Conservation (phyloP, 2,329 filamentous ascomycete species). For the Arthrobotrys musiformis region DNA sequence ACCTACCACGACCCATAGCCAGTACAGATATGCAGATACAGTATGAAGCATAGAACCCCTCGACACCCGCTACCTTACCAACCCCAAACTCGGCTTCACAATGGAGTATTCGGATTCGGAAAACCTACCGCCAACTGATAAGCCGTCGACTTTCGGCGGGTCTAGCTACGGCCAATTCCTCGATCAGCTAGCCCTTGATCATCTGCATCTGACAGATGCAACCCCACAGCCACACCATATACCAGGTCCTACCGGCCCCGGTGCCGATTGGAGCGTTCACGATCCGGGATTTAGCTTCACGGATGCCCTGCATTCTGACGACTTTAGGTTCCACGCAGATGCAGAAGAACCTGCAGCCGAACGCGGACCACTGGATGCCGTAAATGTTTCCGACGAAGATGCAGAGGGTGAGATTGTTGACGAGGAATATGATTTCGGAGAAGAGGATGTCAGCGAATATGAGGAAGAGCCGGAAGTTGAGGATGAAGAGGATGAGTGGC, state of each 20-base stretch:
- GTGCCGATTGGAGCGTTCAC: conserved; percentile 30
- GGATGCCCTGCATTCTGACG: conserved; percentile 52
- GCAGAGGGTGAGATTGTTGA: conserved; percentile 49
- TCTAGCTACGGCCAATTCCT: conserved; percentile 1
- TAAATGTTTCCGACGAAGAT: conserved; percentile 45
- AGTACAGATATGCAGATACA: neutral
- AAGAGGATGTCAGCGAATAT: conserved; percentile 45
- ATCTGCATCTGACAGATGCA: conserved; percentile 32
- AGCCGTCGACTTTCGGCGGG: neutral
- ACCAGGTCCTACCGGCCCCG: neutral
- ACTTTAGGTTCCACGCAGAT: conserved; percentile 21
- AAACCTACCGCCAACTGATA: neutral
- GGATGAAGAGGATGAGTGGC: conserved; percentile 51
- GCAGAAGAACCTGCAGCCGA: conserved; percentile 24
- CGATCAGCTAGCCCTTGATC: conserved; percentile 14
- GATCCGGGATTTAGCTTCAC: conserved; percentile 52
- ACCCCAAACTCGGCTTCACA: neutral
- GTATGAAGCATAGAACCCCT: conserved; percentile 5
- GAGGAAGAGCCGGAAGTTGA: conserved; percentile 50
- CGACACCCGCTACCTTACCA: neutral
- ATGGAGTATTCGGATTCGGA: conserved; percentile 23
- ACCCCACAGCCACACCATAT: conserved; percentile 35
- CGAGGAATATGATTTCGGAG: conserved; percentile 39
- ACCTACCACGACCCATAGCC: neutral
- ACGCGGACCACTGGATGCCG: conserved; percentile 32